These are phyloP conservation scores for Hymenoscyphus fraxineus DNA, from an alignment of 2,329 filamentous ascomycete genomes.

Conservation along the genomic window DNA sequence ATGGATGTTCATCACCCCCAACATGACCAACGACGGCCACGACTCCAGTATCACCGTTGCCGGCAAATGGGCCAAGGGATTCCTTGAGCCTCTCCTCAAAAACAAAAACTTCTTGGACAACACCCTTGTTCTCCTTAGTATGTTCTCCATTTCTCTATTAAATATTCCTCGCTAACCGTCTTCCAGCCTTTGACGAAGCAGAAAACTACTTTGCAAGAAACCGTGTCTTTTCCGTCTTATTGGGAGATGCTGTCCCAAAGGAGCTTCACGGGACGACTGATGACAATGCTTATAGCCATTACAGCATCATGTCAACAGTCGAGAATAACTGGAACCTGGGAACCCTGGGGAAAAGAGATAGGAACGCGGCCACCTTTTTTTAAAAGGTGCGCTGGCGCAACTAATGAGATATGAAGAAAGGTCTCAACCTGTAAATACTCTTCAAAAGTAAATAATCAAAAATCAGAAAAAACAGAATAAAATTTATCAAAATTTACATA, in stretches of 20 bases:
- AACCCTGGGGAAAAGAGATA: constrained; percentile 52
- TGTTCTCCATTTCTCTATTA: neutral
- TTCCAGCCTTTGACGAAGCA: constrained; percentile 69
- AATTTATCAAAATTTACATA: too few relatives aligned
- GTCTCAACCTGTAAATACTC: neutral
- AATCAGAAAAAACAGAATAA: too few relatives aligned
- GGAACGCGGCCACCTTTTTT: constrained; percentile 18
- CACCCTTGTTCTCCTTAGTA: constrained; percentile 67
- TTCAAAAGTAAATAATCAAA: neutral
- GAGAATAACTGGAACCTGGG: constrained; percentile 65
- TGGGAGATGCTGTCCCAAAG: constrained; percentile 67
- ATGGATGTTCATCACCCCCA: constrained; percentile 68
- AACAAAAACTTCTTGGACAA: constrained; percentile 68
- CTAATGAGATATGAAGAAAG: neutral
- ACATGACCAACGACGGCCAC: constrained; percentile 74
- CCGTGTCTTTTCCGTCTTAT: constrained; percentile 63
- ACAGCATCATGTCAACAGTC: constrained; percentile 59
- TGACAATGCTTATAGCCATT: constrained; percentile 66
- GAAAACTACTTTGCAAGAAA: constrained; percentile 63
- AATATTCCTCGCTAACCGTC: constrained; percentile 55
- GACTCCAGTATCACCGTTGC: constrained; percentile 56
- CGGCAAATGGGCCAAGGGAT: constrained; percentile 63
- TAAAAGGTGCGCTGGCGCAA: neutral
- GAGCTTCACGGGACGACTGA: constrained; percentile 63
- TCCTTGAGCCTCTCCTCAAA: constrained; percentile 65